Conservation (phyloP, 352 stramenopile species). For the Phytophthora idaei region DNA sequence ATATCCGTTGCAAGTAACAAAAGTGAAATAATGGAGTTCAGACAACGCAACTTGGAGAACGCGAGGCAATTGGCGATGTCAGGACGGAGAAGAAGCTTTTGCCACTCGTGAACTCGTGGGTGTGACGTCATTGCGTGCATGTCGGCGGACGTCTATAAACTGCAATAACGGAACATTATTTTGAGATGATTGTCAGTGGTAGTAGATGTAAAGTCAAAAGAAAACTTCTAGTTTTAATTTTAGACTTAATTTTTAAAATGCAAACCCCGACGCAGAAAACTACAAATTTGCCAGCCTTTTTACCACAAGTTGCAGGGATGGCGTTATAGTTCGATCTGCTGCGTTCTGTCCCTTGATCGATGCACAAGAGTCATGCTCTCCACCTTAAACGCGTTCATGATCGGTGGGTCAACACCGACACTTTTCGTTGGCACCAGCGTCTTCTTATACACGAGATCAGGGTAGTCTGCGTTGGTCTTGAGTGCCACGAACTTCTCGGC, state of each 20-base stretch:
- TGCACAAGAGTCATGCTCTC: constrained; percentile 29
- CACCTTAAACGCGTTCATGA: constrained; percentile 28
- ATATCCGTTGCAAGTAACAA: constrained; percentile 53
- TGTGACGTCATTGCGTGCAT: neutral
- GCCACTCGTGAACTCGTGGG: constrained; percentile 8
- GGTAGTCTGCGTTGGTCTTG: constrained; percentile 29
- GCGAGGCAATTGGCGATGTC: constrained; percentile 35
- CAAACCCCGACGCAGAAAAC: too few relatives aligned
- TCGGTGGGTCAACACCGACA: neutral
- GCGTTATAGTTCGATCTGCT: constrained; percentile 24
- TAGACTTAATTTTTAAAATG: too few relatives aligned
- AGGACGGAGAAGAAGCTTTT: constrained; percentile 21
- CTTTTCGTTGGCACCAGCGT: constrained; percentile 20
- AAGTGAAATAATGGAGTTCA: constrained; percentile 46
- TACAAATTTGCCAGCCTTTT: too few relatives aligned
- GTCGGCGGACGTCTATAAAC: too few relatives aligned
- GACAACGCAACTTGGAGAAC: constrained; percentile 37
- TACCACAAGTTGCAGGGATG: too few relatives aligned
- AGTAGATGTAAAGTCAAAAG: too few relatives aligned
- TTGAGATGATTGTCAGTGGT: too few relatives aligned
- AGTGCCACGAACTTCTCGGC: constrained; percentile 38
- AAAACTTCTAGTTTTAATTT: too few relatives aligned
- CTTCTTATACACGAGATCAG: constrained; percentile 38
- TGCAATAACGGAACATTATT: too few relatives aligned
- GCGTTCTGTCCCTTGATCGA: constrained; percentile 6